A percentile compares a stretch with the other conserved stretches of the same genome.
These are phyloP conservation scores for Sugiyamaella novakii DNA, from an alignment of 1,139 yeast species.

Conservation along the genomic window DNA sequence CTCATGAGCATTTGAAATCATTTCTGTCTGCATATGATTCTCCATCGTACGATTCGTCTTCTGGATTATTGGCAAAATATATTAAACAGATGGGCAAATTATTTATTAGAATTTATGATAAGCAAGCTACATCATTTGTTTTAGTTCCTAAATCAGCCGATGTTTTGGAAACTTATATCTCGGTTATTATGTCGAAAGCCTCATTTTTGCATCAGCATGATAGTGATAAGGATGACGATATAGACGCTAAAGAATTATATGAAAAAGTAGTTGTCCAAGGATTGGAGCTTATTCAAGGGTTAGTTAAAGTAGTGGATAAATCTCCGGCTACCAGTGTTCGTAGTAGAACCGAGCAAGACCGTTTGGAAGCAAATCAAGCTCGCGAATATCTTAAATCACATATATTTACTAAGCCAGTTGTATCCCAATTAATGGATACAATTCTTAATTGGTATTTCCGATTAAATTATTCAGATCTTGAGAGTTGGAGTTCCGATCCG, in stretches of 20 bases:
- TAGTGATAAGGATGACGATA: constrained; percentile 43
- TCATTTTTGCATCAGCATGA: constrained; percentile 52
- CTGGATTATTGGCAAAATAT: constrained; percentile 67
- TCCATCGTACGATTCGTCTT: constrained; percentile 36
- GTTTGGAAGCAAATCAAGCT: constrained; percentile 61
- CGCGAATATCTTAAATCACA: constrained; percentile 53
- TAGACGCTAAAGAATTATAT: constrained; percentile 68
- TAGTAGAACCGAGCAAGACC: constrained; percentile 56
- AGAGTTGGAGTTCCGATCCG: constrained; percentile 80
- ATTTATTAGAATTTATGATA: constrained; percentile 56
- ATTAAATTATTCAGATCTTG: constrained; percentile 72
- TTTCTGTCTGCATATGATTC: constrained; percentile 59
- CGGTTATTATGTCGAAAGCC: constrained; percentile 65
- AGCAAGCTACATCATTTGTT: constrained; percentile 71
- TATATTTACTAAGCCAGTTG: constrained; percentile 59
- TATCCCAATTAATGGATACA: constrained; percentile 62
- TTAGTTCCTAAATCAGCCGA: constrained; percentile 65
- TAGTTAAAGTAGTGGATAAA: constrained; percentile 62
- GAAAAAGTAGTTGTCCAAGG: constrained; percentile 74
- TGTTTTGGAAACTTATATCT: constrained; percentile 59
- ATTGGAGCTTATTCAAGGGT: constrained; percentile 62
- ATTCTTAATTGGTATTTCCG: constrained; percentile 73
- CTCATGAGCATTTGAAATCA: constrained; percentile 62
- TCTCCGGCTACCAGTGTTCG: constrained; percentile 70
- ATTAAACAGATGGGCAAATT: constrained; percentile 77